Conservation (phyloP, 352 stramenopile species). For the Globisporangium sylvaticum region DNA sequence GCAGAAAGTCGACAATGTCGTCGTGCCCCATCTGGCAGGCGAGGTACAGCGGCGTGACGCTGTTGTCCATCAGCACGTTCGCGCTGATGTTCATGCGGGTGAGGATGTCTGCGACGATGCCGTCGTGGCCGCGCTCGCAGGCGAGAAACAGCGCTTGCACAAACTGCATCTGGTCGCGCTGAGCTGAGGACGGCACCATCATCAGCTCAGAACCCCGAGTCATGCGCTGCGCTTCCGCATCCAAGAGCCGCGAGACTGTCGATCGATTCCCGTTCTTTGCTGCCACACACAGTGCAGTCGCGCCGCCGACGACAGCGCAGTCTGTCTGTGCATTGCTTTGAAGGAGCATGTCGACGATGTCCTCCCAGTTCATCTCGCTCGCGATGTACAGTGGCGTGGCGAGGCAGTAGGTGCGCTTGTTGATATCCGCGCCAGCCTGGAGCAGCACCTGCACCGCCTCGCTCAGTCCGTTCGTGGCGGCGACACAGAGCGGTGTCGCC, state of each 20-base stretch:
- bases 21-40: slow-evolving; percentile 82
- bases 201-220: neutral
- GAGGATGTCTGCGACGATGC: slow-evolving; percentile 66
- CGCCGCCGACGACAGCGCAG: slow-evolving; percentile 38
- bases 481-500: slow-evolving; percentile 54
- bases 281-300: slow-evolving; percentile 67
- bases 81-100: slow-evolving; percentile 46
- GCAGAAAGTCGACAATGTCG: slow-evolving; percentile 50
- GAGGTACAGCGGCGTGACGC: slow-evolving; percentile 77
- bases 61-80: slow-evolving; percentile 77
- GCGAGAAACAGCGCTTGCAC: slow-evolving; percentile 75
- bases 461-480: slow-evolving; percentile 50
- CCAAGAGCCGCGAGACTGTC: slow-evolving; percentile 51
- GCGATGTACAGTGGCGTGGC: slow-evolving; percentile 77
- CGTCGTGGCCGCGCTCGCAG: slow-evolving; percentile 64
- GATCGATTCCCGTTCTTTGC: slow-evolving; percentile 72
- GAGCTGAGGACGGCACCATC: slow-evolving; percentile 2
- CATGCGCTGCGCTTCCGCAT: slow-evolving; percentile 24
- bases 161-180: slow-evolving; percentile 28
- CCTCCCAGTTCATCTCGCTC: slow-evolving; percentile 70
- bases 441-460: slow-evolving; percentile 45
- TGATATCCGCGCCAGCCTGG: slow-evolving; percentile 40
- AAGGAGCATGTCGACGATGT: slow-evolving; percentile 62
- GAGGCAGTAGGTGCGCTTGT: slow-evolving; percentile 58
- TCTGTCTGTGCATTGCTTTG: slow-evolving; percentile 36